Conservation (phyloP, 2,329 filamentous ascomycete species). For the Ilyonectria mors-panacis region DNA sequence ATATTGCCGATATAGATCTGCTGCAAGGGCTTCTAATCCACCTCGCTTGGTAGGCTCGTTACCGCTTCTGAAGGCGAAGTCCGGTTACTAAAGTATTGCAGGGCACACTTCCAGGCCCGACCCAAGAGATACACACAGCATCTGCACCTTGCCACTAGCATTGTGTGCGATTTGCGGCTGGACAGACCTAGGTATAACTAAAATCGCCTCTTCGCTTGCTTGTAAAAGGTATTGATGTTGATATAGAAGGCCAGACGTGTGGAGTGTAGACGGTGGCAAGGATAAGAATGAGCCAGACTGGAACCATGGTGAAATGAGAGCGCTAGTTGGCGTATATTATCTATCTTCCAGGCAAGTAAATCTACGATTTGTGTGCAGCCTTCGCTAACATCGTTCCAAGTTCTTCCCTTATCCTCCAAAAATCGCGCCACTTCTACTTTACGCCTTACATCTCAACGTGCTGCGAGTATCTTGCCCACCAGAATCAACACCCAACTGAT, state of each 20-base stretch:
- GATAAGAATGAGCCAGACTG: constrained; percentile 43
- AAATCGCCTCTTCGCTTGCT: background rate
- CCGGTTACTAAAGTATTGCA: constrained; percentile 27
- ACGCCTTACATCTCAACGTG: constrained; percentile 44
- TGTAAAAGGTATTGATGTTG: background rate
- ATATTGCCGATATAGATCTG: constrained; percentile 46
- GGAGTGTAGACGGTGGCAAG: constrained; percentile 43
- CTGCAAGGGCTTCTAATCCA: constrained; percentile 50
- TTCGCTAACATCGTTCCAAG: constrained; percentile 25
- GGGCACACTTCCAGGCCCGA: constrained; percentile 52
- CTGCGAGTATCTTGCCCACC: constrained; percentile 40
- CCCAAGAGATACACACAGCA: constrained; percentile 49
- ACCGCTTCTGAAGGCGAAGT: rapidly evolving
- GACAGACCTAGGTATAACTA: constrained; percentile 41
- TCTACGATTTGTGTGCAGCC: rapidly evolving
- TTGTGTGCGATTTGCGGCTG: constrained; percentile 50
- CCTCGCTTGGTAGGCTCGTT: constrained; percentile 46
- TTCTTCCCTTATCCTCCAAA: constrained; percentile 51
- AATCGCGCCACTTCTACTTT: constrained; percentile 44
- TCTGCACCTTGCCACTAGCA: constrained; percentile 49
- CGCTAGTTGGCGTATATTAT: constrained; percentile 50
- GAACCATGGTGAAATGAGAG: constrained; percentile 48
- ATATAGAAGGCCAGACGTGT: constrained; percentile 38
- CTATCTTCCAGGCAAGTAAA: constrained; percentile 47
- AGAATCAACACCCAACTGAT: constrained; percentile 39